Base-by-base conservation (phyloP, 1,284 basidiomycete species). In the Coriolopsis trogii region DNA sequence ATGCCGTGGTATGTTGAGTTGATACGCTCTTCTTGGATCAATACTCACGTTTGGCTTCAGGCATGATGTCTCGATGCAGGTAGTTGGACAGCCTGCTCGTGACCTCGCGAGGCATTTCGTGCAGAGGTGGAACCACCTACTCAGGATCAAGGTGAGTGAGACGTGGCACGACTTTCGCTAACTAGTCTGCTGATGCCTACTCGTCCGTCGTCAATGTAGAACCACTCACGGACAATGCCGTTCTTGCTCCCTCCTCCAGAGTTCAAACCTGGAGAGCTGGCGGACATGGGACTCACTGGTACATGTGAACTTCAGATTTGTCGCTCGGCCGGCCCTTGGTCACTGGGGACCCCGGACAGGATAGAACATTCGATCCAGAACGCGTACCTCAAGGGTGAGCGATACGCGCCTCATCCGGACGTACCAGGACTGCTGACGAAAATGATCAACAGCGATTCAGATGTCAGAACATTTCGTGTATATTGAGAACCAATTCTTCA, bases 401-500 rank as follows among this genome's bases (percentile, higher is more conserved):
- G 30, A 12, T 3, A 21, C 20, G 13, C 31, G 24, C 15, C 15
- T 4, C 33, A 13, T 4, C 4, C 8, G 18, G 33, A 43, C 52
- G 31, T n/a, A 33, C 24, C 10, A 16, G 26, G 31, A 3, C 25
- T 28, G 25, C 36, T 28, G 24, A 41, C 29, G n/a, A 34, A 31
- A 8, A 13, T 20, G 10, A 9, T 8, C 20, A 58, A 66, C 15
- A 93, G 93, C 94, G 2, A 99, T 99, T 52, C 89, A 98, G 70
- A 78, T 93, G 67, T 97, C 94, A 16, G 94, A 98, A 55, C 91
- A 93, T 64, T 95, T 94, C 63, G 89, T 95, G 20, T 94, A 95
- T 71, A 93, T 95, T 54, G 95, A 98, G 70, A 98, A 99, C 67
- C 96, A 99, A 70, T 99, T 98, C 75, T 99, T 99, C 73, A 95